Conservation (phyloP, 2,329 filamentous ascomycete genomes). For the Cladosporium oxysporum region DNA sequence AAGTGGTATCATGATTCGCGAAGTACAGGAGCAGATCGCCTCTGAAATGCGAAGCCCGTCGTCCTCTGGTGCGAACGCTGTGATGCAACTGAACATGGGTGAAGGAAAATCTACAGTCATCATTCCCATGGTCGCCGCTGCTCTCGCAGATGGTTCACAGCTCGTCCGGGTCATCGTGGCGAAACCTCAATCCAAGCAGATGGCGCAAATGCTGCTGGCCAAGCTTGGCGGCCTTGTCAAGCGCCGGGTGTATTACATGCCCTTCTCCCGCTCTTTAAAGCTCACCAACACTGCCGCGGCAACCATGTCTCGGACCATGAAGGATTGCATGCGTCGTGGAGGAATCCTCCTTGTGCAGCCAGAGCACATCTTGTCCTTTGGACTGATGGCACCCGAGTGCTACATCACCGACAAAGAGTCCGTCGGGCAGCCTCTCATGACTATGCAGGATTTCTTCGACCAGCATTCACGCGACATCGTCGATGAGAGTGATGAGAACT, state of each 20-base stretch:
- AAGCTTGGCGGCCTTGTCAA: constrained; percentile 58
- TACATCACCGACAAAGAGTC: constrained; percentile 50
- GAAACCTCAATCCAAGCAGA: constrained; percentile 59
- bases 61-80: constrained; percentile 50
- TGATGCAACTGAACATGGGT: constrained; percentile 72
- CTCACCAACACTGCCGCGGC: constrained; percentile 36
- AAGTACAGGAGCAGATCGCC: constrained; percentile 64
- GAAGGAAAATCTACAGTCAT: constrained; percentile 72
- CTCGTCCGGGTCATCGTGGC: constrained; percentile 59
- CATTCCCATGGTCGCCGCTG: constrained; percentile 61
- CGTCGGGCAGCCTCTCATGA: constrained; percentile 52
- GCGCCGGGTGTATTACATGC: constrained; percentile 57
- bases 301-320: constrained; percentile 43
- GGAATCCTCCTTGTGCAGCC: constrained; percentile 63
- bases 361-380: constrained; percentile 66
- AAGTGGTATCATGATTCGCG: constrained; percentile 61
- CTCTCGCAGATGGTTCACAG: constrained; percentile 41
- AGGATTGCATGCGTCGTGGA: constrained; percentile 42
- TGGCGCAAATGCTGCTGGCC: constrained; percentile 57
- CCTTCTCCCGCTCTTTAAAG: constrained; percentile 57
- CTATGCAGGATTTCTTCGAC: constrained; percentile 54
- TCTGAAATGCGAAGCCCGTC: constrained; percentile 58
- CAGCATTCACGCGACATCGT: constrained; percentile 59
- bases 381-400: constrained; percentile 61
- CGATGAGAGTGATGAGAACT: constrained; percentile 59